Conservation (phyloP, 371 early-diverging fungal genomes). For the Funneliformis caledonium region DNA sequence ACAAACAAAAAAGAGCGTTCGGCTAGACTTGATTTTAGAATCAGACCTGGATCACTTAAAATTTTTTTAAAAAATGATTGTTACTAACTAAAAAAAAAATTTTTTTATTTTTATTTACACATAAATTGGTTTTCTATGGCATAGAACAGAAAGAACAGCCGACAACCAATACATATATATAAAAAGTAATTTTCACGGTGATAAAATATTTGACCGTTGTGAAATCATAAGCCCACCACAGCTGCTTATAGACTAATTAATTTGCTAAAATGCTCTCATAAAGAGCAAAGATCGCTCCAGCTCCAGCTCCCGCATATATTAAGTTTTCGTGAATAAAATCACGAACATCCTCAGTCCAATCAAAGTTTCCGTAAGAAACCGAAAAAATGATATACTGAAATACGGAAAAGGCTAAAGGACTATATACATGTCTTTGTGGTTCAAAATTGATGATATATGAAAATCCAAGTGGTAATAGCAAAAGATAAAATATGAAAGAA, state of each 20-base stretch:
- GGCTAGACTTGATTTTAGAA: no score
- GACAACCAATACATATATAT: background rate
- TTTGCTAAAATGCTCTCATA: constrained; percentile 30
- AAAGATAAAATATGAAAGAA: constrained; percentile 13
- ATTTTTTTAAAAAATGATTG: no score
- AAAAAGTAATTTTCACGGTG: background rate
- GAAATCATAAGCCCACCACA: no score
- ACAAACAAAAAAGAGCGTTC: no score
- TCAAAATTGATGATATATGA: constrained; percentile 39
- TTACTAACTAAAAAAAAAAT: background rate
- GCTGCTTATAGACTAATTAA: background rate
- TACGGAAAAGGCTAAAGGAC: constrained; percentile 33
- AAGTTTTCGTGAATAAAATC: constrained; percentile 33
- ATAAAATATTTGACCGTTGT: no score
- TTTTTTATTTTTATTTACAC: background rate
- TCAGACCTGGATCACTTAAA: no score
- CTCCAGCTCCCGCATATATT: constrained; percentile 33
- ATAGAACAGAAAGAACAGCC: background rate
- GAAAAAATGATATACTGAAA: constrained; percentile 22
- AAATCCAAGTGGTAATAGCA: constrained; percentile 11
- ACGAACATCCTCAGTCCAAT: constrained; percentile 37
- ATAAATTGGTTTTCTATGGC: background rate
- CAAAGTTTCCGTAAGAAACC: constrained; percentile 19
- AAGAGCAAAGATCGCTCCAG: constrained; percentile 23
- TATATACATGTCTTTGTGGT: constrained; percentile 6